Evolutionary conservation across 2,329 filamentous ascomycete species (phyloP).

Genomic region (Mollisiaceae sp.): DNA sequence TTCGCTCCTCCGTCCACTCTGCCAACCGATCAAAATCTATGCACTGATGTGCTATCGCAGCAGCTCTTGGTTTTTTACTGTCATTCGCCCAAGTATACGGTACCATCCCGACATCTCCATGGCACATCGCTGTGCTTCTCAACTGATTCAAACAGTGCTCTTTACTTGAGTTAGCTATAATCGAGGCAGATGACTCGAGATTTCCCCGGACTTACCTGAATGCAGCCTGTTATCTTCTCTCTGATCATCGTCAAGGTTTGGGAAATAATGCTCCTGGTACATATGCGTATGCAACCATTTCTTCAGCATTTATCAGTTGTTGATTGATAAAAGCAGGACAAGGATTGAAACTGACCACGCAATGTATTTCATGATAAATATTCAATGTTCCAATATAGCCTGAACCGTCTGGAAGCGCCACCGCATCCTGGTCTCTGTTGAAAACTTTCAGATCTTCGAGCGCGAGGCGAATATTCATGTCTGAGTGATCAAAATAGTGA

Average conservation of each 20-base stretch:
- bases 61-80: not conserved
- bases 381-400: not conserved
- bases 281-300: not conserved
- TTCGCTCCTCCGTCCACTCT: not conserved
- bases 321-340: too few species aligned
- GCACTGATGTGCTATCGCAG: not conserved
- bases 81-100: not conserved
- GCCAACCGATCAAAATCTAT: not conserved
- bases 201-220: not conserved
- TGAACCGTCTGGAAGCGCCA: not conserved
- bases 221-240: not conserved
- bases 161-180: not conserved
- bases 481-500: not conserved
- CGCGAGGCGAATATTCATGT: not conserved
- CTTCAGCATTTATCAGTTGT: not conserved
- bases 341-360: not conserved
- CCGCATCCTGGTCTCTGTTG: not conserved
- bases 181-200: not conserved
- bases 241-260: not conserved
- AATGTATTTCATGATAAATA: not conserved
- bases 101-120: not conserved
- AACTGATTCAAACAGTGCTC: constrained; percentile 1
- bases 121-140: not conserved
- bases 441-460: not conserved
- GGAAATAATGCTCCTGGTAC: not conserved